Percentiles rank a stretch among this genome's conserved stretches.
These are phyloP conservation scores for Clitocybe nebularis DNA, from an alignment of 1,284 basidiomycete species.

Conservation along the genomic window DNA sequence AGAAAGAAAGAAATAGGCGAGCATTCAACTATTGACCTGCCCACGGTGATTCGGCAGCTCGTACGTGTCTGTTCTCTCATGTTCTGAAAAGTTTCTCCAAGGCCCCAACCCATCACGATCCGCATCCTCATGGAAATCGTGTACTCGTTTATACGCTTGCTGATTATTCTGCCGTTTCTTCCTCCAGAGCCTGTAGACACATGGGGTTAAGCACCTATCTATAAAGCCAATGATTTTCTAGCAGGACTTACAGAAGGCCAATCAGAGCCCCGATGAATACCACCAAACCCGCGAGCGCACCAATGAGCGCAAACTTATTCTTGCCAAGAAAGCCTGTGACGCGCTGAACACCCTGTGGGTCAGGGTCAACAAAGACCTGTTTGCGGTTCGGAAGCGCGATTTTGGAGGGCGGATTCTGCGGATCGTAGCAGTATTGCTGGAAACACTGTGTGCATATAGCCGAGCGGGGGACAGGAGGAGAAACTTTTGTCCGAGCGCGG, in stretches of 20 bases:
- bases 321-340: slow-evolving; percentile 34
- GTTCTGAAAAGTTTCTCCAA: slow-evolving; percentile 16
- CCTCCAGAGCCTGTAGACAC: slow-evolving; percentile 38
- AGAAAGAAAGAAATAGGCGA: neutral
- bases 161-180: slow-evolving; percentile 25
- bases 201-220: too few species aligned
- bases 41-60: slow-evolving; percentile 14
- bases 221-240: slow-evolving; percentile 5
- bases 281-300: slow-evolving; percentile 35
- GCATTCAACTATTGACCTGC: neutral
- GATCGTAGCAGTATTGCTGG: slow-evolving; percentile 52
- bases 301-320: slow-evolving; percentile 40
- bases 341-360: slow-evolving; percentile 39
- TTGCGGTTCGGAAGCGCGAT: slow-evolving; percentile 40
- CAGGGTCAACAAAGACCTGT: slow-evolving; percentile 44
- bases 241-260: slow-evolving; percentile 33
- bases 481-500: slow-evolving; percentile 39
- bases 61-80: slow-evolving; percentile 10
- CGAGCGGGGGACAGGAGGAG: slow-evolving; percentile 36
- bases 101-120: too few species aligned
- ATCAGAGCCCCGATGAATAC: slow-evolving; percentile 33
- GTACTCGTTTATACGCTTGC: slow-evolving; percentile 26
- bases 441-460: slow-evolving; percentile 45
- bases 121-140: slow-evolving; percentile 25
- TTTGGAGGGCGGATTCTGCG: slow-evolving; percentile 39